A percentile compares a stretch with the other conserved stretches of the same genome.
Conservation (phyloP, 2,329 filamentous ascomycete genomes). For the Monilinia aucupariae region DNA sequence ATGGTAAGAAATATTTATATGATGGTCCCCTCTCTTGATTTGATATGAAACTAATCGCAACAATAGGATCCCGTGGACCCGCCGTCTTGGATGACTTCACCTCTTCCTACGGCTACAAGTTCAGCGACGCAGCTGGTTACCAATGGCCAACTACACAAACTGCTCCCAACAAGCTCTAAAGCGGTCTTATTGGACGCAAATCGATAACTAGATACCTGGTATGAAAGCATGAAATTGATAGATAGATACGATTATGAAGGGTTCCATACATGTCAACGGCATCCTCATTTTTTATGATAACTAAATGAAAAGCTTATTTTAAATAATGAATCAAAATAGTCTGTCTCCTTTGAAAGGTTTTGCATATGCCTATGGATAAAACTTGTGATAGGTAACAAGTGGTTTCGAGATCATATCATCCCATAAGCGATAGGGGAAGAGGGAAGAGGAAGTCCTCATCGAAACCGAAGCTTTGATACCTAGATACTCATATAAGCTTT, state of each 20-base stretch:
- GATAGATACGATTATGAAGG: constrained; percentile 10
- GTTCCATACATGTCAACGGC: constrained; percentile 1
- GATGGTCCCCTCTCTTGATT: not conserved
- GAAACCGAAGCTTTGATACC: no score
- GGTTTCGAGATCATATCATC: no score
- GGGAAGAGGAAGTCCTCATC: no score
- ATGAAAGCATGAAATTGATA: constrained; percentile 11
- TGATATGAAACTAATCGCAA: not conserved
- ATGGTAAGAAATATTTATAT: constrained; percentile 59
- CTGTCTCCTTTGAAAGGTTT: not conserved
- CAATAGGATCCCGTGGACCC: constrained; percentile 84
- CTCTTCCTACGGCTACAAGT: constrained; percentile 96
- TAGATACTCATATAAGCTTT: no score
- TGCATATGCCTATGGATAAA: not conserved
- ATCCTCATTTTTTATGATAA: constrained; percentile 4
- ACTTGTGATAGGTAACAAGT: not conserved
- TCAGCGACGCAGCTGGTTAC: constrained; percentile 89
- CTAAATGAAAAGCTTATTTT: constrained; percentile 5
- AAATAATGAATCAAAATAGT: not conserved
- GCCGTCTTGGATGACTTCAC: constrained; percentile 98
- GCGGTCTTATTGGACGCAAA: constrained; percentile 24
- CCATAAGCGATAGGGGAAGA: no score
- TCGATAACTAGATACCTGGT: constrained; percentile 7
- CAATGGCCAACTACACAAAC: constrained; percentile 83
- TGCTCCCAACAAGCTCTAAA: constrained; percentile 76